Evolutionary conservation across 768 basidiomycete genomes (phyloP).

Genomic region (Pleurotus pulmonarius): DNA sequence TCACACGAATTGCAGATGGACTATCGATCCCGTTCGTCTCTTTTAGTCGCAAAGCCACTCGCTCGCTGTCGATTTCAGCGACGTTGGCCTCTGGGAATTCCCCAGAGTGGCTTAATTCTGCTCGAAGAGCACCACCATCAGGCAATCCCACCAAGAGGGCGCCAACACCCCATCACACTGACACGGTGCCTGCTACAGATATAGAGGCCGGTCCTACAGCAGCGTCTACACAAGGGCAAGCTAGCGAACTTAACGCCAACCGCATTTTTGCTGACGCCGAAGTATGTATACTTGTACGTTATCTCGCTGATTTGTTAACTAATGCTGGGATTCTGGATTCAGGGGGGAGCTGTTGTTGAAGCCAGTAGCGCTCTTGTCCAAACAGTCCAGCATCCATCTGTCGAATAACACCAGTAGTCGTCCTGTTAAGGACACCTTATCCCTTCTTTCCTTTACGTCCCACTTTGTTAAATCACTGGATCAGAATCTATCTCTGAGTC

Average conservation of each 20-base stretch:
- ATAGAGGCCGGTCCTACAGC: background rate
- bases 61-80: slow-evolving; percentile 22
- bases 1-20: slow-evolving; percentile 41
- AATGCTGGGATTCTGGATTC: background rate
- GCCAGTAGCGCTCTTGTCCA: background rate
- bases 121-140: slow-evolving; percentile 19
- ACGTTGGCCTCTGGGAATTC: slow-evolving; percentile 34
- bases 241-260: background rate
- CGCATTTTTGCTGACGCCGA: background rate
- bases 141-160: background rate
- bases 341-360: background rate
- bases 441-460: too few relatives aligned
- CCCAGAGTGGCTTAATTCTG: slow-evolving; percentile 45
- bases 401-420: background rate
- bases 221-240: background rate
- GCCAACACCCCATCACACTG: background rate
- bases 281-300: background rate
- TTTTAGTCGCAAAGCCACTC: slow-evolving; percentile 32
- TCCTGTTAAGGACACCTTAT: background rate
- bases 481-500: too few relatives aligned
- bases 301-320: background rate
- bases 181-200: background rate
- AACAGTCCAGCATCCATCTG: background rate
- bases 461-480: too few relatives aligned
- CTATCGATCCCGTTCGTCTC: slow-evolving; percentile 69